These are phyloP conservation scores for Mortierella sp. DNA, from an alignment of 371 early-diverging fungal genomes.

Conservation along the genomic window DNA sequence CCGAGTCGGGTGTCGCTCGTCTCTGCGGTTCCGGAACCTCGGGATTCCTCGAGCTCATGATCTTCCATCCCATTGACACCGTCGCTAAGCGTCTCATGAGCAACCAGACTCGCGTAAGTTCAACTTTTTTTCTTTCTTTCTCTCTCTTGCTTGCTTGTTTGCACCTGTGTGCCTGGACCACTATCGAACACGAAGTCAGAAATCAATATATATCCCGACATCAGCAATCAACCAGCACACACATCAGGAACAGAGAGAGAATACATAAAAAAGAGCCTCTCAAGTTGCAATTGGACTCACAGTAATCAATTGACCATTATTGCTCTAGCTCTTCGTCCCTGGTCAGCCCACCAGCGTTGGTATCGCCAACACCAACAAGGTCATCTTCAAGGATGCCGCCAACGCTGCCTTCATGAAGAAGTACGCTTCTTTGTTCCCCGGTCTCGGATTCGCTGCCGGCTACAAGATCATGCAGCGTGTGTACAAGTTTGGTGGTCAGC, in stretches of 20 bases:
- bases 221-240: no score
- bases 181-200: no score
- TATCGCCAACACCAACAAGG: slow-evolving; percentile 50
- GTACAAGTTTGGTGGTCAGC: slow-evolving; percentile 99
- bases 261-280: background rate
- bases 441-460: slow-evolving; percentile 96
- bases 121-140: background rate
- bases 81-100: slow-evolving; percentile 98
- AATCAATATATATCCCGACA: no score
- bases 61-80: slow-evolving; percentile 98
- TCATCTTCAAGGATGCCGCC: slow-evolving; percentile 82
- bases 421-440: slow-evolving; percentile 96
- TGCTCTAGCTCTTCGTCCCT: slow-evolving; percentile 32
- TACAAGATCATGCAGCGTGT: slow-evolving; percentile 96
- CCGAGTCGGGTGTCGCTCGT: slow-evolving; percentile 87
- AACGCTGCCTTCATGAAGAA: slow-evolving; percentile 77
- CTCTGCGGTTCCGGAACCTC: slow-evolving; percentile 93
- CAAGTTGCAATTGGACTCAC: background rate
- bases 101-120: slow-evolving; percentile 84
- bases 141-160: background rate
- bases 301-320: background rate
- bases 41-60: slow-evolving; percentile 93
- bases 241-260: no score
- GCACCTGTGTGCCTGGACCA: background rate
- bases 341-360: slow-evolving; percentile 38